Conservation (phyloP, 1,284 basidiomycete species). For the Rhodotorula sp. region DNA sequence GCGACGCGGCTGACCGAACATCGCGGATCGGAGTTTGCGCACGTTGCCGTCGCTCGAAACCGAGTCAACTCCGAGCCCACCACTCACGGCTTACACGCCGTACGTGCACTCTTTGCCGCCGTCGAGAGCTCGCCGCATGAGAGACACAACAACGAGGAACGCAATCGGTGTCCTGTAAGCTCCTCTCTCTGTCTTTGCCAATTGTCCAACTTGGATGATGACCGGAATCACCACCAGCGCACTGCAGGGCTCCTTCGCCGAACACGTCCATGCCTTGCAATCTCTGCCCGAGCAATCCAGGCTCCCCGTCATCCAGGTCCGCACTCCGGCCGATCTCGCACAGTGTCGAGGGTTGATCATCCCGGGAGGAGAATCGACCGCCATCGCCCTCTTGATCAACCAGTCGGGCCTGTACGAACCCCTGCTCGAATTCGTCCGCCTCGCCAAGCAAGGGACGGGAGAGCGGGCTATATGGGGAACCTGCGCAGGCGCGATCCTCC, state of each 20-base stretch:
- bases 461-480: constrained; percentile 87
- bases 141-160: not conserved
- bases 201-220: not conserved
- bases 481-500: constrained; percentile 92
- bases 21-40: not conserved
- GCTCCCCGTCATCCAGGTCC: constrained; percentile 62
- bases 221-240: constrained; percentile 54
- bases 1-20: not conserved
- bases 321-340: constrained; percentile 70
- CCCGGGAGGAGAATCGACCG: constrained; percentile 87
- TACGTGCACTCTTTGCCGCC: not conserved
- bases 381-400: constrained; percentile 79
- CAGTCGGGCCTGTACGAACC: constrained; percentile 77
- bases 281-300: constrained; percentile 50
- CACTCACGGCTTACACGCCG: too few relatives aligned
- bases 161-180: constrained; percentile 37
- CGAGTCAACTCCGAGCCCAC: not conserved
- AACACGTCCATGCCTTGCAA: constrained; percentile 73
- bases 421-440: constrained; percentile 62
- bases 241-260: constrained; percentile 88
- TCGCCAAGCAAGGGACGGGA: constrained; percentile 49
- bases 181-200: not conserved
- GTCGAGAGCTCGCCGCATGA: not conserved
- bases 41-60: not conserved
- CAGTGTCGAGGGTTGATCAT: constrained; percentile 83